phyloP scores from a whole-genome alignment of 2,329 filamentous ascomycete genomes.

The Aureobasidium namibiae region DNA sequence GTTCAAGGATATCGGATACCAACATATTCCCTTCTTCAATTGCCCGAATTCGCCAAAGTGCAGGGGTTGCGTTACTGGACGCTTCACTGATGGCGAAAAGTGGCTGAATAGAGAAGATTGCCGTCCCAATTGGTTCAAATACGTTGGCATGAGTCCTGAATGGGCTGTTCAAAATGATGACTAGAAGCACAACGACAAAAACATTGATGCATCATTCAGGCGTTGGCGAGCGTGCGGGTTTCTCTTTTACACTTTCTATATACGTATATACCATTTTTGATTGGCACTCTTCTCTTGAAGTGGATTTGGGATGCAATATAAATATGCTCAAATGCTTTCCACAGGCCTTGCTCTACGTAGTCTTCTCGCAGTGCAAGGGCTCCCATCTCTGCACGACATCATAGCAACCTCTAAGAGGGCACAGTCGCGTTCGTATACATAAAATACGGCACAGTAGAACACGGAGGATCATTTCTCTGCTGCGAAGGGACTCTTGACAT shows the following conservation, averaged over 20 bases:
- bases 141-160: constrained; percentile 66
- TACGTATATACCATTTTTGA: constrained; percentile 7
- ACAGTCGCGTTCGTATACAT: no score
- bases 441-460: no score
- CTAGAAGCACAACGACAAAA: not conserved
- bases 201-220: not conserved
- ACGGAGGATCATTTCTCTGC: no score
- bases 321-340: not conserved
- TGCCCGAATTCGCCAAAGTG: constrained; percentile 96
- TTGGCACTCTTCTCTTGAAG: not conserved
- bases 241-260: not conserved
- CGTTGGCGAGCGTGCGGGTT: not conserved
- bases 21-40: constrained; percentile 98
- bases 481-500: no score
- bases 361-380: no score
- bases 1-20: constrained; percentile 99
- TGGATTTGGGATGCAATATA: not conserved
- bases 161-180: constrained; percentile 11
- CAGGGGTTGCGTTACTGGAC: constrained; percentile 74
- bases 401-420: no score
- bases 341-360: no score
- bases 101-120: constrained; percentile 89
- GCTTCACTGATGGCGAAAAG: constrained; percentile 79
- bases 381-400: no score
- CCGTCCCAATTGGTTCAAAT: constrained; percentile 95